Base-by-base conservation (phyloP, 106 monocot genomes). In the Dioscorea zingiberensis region DNA sequence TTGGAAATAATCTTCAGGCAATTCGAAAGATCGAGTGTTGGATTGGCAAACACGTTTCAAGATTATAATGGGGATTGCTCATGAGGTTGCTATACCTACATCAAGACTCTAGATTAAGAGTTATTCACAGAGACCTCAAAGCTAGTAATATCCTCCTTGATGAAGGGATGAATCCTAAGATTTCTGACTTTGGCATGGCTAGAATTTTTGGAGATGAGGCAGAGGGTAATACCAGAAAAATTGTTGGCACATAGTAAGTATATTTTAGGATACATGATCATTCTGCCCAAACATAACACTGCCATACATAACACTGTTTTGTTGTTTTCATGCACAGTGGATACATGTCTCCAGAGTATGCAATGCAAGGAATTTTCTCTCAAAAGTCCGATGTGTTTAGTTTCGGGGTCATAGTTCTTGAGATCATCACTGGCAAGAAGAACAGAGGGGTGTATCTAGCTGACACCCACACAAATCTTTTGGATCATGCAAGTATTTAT, bases 181-280 rank as follows among this genome's bases (percentile, higher is more conserved):
- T 81, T 30, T 81, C 81, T 15, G 76, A 81, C 18, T 82, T 82
- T 48, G 82, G 82, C 1, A 62, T 74, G 62, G 82, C 82, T 0
- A 77, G 77, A 66, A 65, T 82, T 26, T 82, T 77, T 47, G 58
- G 54, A 5, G 69, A 77, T 48, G 70, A 66, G 13, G 28, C 55
- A 17, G 47, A 55, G 29, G 54, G 14, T 0, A 73, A 73, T 3
- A 77, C 76, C 12, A 72, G 27, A 27, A 69, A 54, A 69, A 58
- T 77, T 11, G 77, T 77, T 4, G 82, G 82, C 3, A 82, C 82
- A 65, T 77, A 69, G 82, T 82, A 77, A 82, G 82, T 65, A 16
- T 28, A 6, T 16, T 68, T 22, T 21, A 21, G n/a, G n/a, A n/a
- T n/a, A n/a, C n/a, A n/a, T n/a, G n/a, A n/a, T n/a, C n/a, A n/a